Evolutionary conservation across 2,329 filamentous ascomycete species (phyloP).

Genomic region (Chaetomium strumarium): DNA sequence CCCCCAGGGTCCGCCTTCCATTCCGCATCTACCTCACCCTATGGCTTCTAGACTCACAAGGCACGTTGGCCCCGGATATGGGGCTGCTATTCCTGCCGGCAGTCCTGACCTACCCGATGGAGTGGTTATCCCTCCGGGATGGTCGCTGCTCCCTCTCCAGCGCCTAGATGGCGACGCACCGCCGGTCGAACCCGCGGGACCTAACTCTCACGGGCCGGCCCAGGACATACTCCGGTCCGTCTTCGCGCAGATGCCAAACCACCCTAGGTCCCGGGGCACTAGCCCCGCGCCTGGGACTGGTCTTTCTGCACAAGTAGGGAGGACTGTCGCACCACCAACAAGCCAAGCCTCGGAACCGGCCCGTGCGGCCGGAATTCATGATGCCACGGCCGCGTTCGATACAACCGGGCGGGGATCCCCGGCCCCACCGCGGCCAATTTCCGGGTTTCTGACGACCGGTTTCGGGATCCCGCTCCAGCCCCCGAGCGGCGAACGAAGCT

Average conservation of each 20-base stretch:
- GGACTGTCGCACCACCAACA: not conserved
- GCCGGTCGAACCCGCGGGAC: slow-evolving; percentile 17
- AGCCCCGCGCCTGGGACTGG: slow-evolving; percentile 5
- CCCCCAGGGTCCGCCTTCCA: slow-evolving; percentile 7
- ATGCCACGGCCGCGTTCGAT: not conserved
- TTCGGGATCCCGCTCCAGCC: slow-evolving; percentile 41
- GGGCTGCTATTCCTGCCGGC: slow-evolving; percentile 51
- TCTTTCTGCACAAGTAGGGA: slow-evolving; percentile 3
- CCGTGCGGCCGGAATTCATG: not conserved
- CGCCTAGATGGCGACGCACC: slow-evolving; percentile 38
- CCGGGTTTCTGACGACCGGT: slow-evolving; percentile 45
- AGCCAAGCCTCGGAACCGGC: not conserved
- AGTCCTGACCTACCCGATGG: slow-evolving; percentile 58
- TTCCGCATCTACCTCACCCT: slow-evolving; percentile 23
- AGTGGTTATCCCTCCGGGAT: slow-evolving; percentile 58
- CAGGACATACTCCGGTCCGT: slow-evolving; percentile 15
- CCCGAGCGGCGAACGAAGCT: slow-evolving; percentile 32
- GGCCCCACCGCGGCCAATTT: slow-evolving; percentile 43
- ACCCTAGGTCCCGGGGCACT: slow-evolving; percentile 7
- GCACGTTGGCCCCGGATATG: slow-evolving; percentile 41
- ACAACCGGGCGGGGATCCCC: slow-evolving; percentile 15
- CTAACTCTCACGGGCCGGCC: not conserved
- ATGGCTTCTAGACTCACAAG: slow-evolving; percentile 33
- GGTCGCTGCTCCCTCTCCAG: slow-evolving; percentile 58
- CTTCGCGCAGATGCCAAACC: slow-evolving; percentile 3